Conservation (phyloP, 345 rosid genomes). For the Salix exigua region DNA sequence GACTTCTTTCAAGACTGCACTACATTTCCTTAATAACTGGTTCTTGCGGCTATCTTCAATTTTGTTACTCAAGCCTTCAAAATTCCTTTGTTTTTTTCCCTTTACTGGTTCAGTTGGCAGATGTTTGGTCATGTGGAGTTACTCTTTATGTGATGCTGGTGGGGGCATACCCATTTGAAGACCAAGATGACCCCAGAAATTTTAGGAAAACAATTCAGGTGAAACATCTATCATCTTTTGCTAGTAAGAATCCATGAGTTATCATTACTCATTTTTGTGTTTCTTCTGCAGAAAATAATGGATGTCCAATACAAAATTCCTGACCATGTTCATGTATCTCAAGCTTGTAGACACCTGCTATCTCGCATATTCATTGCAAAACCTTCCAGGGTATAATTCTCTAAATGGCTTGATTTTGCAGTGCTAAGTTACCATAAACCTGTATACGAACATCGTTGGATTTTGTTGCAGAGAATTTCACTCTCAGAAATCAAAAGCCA, state of each 20-base stretch:
- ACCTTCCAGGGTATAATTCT: constrained; percentile 51
- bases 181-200: constrained; percentile 79
- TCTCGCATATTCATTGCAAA: constrained; percentile 79
- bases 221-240: not conserved
- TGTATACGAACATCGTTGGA: not conserved
- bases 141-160: constrained; percentile 92
- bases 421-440: not conserved
- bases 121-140: constrained; percentile 97
- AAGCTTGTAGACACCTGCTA: constrained; percentile 73
- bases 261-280: not conserved
- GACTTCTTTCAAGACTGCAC: not conserved
- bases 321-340: constrained; percentile 75
- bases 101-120: constrained; percentile 57
- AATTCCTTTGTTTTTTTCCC: not conserved
- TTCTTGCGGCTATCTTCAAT: too few species aligned
- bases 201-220: constrained; percentile 93
- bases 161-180: constrained; percentile 94
- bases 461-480: constrained; percentile 24
- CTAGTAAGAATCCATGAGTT: not conserved
- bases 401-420: not conserved
- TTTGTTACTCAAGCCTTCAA: too few species aligned
- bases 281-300: constrained; percentile 64
- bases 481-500: constrained; percentile 41
- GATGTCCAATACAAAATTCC: constrained; percentile 87
- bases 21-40: not conserved